Evolutionary conservation across 2,329 filamentous ascomycete genomes (phyloP).

Genomic region (Mariannaea elegans): DNA sequence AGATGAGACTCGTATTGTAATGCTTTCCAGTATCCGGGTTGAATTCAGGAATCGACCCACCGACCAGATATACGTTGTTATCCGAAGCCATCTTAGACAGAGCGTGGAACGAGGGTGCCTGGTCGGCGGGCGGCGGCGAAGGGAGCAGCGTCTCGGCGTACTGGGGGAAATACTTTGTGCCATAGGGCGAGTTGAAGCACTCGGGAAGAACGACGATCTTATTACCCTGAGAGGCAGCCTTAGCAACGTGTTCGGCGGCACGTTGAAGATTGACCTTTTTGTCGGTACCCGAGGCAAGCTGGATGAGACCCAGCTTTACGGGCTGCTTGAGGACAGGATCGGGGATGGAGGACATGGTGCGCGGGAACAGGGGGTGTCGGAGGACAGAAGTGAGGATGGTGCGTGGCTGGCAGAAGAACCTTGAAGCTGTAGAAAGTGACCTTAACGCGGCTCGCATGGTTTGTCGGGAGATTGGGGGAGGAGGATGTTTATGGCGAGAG

Average conservation of each 20-base stretch:
- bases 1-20: constrained; percentile 92
- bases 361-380: constrained; percentile 35
- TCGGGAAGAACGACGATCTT: constrained; percentile 92
- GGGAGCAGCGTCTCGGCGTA: constrained; percentile 91
- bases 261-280: constrained; percentile 85
- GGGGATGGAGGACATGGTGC: constrained; percentile 48
- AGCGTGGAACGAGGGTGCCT: constrained; percentile 86
- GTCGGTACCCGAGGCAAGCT: constrained; percentile 82
- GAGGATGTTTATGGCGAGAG: constrained; percentile 11
- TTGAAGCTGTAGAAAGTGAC: constrained; percentile 23
- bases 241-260: constrained; percentile 83
- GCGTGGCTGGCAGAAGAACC: constrained; percentile 21
- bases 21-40: constrained; percentile 67
- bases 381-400: constrained; percentile 28
- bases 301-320: constrained; percentile 82
- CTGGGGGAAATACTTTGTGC: constrained; percentile 85
- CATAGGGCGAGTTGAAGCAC: constrained; percentile 99
- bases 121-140: constrained; percentile 73
- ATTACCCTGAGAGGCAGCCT: constrained; percentile 79
- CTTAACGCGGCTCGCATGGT: constrained; percentile 33
- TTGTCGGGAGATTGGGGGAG: constrained; percentile 8
- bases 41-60: constrained; percentile 91
- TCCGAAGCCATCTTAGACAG: constrained; percentile 82
- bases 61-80: constrained; percentile 82
- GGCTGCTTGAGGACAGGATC: constrained; percentile 72